These are phyloP conservation scores for Macrophomina pseudophaseolina DNA, from an alignment of 2,329 filamentous ascomycete genomes.

Conservation along the genomic window DNA sequence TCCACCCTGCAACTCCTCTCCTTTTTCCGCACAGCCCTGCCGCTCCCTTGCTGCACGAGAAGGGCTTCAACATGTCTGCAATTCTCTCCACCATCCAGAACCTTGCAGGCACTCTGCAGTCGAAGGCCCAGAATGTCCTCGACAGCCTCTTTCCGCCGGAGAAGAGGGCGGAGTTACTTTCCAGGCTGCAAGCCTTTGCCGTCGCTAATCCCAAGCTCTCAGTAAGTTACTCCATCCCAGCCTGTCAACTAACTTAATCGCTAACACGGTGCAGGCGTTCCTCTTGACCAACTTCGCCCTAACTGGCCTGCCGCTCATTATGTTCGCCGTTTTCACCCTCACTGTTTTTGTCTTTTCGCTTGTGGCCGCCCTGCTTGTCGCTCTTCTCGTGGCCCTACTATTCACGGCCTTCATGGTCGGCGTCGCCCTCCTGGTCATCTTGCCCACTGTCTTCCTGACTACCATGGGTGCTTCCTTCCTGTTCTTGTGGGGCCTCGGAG, in stretches of 20 bases:
- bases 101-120: slow-evolving; percentile 29
- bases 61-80: slow-evolving; percentile 34
- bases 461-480: slow-evolving; percentile 65
- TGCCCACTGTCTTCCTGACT: slow-evolving; percentile 72
- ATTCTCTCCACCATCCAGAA: slow-evolving; percentile 35
- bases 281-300: slow-evolving; percentile 68
- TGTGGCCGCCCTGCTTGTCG: slow-evolving; percentile 62
- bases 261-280: slow-evolving; percentile 62
- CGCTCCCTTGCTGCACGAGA: not conserved
- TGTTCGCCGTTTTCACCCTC: slow-evolving; percentile 71
- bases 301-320: slow-evolving; percentile 67
- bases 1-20: not conserved
- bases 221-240: slow-evolving; percentile 53
- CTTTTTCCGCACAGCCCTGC: slow-evolving; percentile 3
- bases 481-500: slow-evolving; percentile 70
- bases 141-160: slow-evolving; percentile 64
- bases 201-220: slow-evolving; percentile 70
- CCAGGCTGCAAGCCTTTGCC: slow-evolving; percentile 62
- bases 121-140: slow-evolving; percentile 45
- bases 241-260: not conserved
- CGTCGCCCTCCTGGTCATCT: slow-evolving; percentile 68
- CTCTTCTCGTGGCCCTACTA: slow-evolving; percentile 56
- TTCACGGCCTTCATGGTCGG: slow-evolving; percentile 73
- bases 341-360: slow-evolving; percentile 68
- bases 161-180: slow-evolving; percentile 63